phyloP scores from a whole-genome alignment of 768 basidiomycete species.

The Kondoa malvinella region DNA sequence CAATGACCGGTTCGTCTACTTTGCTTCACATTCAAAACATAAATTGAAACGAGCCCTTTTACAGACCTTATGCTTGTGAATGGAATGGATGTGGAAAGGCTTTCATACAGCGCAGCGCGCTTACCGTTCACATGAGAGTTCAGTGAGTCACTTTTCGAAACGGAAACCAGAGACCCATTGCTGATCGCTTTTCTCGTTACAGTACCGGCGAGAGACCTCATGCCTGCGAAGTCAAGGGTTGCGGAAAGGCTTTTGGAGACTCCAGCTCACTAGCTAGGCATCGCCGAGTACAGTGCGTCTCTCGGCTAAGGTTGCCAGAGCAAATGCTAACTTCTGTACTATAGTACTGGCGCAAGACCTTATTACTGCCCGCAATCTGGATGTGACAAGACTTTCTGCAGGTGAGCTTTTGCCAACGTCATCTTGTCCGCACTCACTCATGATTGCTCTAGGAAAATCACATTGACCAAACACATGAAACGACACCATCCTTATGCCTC shows the following conservation, averaged over 20 bases:
- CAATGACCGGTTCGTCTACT: constrained; percentile 33
- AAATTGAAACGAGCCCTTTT: constrained; percentile 16
- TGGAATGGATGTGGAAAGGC: constrained; percentile 26
- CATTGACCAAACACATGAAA: constrained; percentile 33
- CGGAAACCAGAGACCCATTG: too few relatives aligned
- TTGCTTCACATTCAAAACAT: neutral
- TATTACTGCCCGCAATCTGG: constrained; percentile 29
- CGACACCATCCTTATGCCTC: constrained; percentile 28
- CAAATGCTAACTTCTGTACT: neutral
- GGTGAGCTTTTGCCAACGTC: neutral
- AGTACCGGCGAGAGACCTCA: constrained; percentile 75
- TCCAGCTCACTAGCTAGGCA: constrained; percentile 83
- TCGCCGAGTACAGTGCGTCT: constrained; percentile 40
- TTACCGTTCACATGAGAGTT: constrained; percentile 72
- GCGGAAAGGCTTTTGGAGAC: constrained; percentile 73
- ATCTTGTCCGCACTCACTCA: neutral
- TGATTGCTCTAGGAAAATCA: constrained; percentile 34
- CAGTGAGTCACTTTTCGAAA: constrained; percentile 43
- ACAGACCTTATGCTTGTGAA: constrained; percentile 31
- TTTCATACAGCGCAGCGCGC: constrained; percentile 54
- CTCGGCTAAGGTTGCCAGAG: neutral
- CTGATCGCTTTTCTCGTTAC: constrained; percentile 9
- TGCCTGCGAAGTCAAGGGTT: constrained; percentile 53
- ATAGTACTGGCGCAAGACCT: constrained; percentile 31
- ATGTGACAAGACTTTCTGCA: constrained; percentile 28